phyloP scores from a whole-genome alignment of 768 basidiomycete species.

The Amanita pallidorosea region DNA sequence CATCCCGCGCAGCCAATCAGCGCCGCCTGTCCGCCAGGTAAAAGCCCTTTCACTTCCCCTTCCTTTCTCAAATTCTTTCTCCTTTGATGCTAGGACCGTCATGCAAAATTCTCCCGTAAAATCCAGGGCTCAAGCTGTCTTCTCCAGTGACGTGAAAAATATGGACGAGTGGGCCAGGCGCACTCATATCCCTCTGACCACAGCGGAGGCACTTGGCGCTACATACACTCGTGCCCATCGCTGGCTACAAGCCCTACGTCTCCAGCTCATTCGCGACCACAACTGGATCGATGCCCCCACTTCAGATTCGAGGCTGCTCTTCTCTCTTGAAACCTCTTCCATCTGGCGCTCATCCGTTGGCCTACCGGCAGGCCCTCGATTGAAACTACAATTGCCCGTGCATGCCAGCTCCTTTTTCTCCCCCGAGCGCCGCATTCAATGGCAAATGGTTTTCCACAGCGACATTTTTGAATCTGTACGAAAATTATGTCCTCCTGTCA shows the following conservation, averaged over 20 bases:
- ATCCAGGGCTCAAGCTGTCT: conserved; percentile 45
- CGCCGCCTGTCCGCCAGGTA: no score
- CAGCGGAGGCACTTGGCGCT: conserved; percentile 70
- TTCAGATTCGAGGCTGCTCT: conserved; percentile 62
- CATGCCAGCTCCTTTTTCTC: conserved; percentile 82
- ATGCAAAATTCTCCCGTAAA: conserved; percentile 23
- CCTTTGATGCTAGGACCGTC: background rate
- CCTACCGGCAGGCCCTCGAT: conserved; percentile 65
- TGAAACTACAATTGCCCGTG: conserved; percentile 63
- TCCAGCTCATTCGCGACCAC: conserved; percentile 53
- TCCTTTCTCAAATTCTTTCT: background rate
- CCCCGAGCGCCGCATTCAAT: conserved; percentile 73
- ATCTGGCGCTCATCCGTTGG: conserved; percentile 71
- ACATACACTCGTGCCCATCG: conserved; percentile 76
- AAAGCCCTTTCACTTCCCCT: background rate
- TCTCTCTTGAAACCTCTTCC: conserved; percentile 68
- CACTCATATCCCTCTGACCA: conserved; percentile 73
- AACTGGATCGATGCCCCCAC: conserved; percentile 56
- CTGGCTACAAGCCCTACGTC: conserved; percentile 57
- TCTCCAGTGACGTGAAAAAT: conserved; percentile 69
- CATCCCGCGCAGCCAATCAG: background rate
- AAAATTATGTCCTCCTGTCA: conserved; percentile 57
- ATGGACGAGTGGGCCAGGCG: conserved; percentile 80
- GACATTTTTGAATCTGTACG: conserved; percentile 65
- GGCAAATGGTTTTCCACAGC: conserved; percentile 85